Evolutionary conservation across 306 rosid genomes (phyloP), one percentile per base, ranked within the genome.

Genomic region (Citrullus amarus): DNA sequence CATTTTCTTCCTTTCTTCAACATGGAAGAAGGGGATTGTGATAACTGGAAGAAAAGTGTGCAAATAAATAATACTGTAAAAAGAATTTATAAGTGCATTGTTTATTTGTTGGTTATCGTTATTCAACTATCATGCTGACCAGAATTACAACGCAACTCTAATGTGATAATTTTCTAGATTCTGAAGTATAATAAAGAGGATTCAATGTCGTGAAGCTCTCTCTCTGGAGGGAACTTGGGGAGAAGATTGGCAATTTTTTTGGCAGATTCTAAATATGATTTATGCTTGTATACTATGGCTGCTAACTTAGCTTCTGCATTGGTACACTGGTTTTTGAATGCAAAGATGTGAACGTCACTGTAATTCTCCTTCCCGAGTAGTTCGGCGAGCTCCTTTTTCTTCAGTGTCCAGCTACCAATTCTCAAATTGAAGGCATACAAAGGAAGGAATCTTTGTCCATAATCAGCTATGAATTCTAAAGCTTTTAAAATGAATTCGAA

Each of bases 381-480:
- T 48, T 83, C 83, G 82, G 82, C 36, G 66, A 88, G 50, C 41
- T 83, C 88, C 58, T 82, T 81, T 69, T 83, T 82, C 83, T 86
- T 89, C 73, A 80, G 60, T 55, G 78, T 79, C 96, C 96, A 92
- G 78, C 91, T 85, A 1, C 96, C 97, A 61, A 77, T 87, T 79
- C 80, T 81, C 79, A 82, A 82, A 79, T 86, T 83, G 85, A 92
- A 89, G 84, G 56, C 53, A 73, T 92, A 94, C 18, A 90, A 18
- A 8, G 95, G 88, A 82, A 92, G 86, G 73, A 92, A 90, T 22
- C 95, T 71, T 80, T 92, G 96, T 73, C 97, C 98, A 79, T 88
- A 89, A 46, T 73, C 70, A 57, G 93, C 92, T 81, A 94, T n/a
- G 81, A 90, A 92, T 76, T 94, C 97, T 79, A 94, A 55, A 12